Percentiles rank a stretch among this genome's conserved stretches.
These are phyloP conservation scores for Gnetum montanum DNA, from an alignment of 75 land plant genomes.

Conservation along the genomic window DNA sequence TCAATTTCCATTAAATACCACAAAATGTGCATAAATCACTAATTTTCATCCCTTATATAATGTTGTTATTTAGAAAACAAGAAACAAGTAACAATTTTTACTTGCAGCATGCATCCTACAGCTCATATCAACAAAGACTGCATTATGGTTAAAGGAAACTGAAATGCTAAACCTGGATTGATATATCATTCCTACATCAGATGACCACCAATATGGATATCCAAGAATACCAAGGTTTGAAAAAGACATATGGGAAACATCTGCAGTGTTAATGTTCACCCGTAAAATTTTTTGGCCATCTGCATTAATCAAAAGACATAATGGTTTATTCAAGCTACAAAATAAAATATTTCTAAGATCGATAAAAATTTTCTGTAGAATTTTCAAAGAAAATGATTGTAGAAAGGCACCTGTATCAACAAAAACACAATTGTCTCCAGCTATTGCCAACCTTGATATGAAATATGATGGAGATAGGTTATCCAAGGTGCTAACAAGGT, in stretches of 20 bases:
- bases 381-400: neutral
- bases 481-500: conserved; percentile 6
- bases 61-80: neutral
- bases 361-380: neutral
- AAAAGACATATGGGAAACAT: conserved; percentile 27
- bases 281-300: conserved; percentile 42
- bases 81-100: neutral
- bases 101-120: neutral
- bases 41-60: neutral
- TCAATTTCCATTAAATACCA: neutral
- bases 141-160: neutral
- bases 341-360: neutral
- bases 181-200: conserved; percentile 29
- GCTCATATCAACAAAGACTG: neutral
- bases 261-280: conserved; percentile 19
- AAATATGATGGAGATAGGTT: conserved; percentile 17
- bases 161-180: conserved; percentile 11
- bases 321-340: neutral
- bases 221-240: conserved; percentile 71
- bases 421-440: conserved; percentile 24
- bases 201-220: conserved; percentile 58
- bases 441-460: conserved; percentile 36
- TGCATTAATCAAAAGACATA: conserved; percentile 8
- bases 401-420: conserved; percentile 51
- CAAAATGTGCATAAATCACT: neutral